Conservation (phyloP, 257 asterid genomes). For the Parsonsia alboflavescens region DNA sequence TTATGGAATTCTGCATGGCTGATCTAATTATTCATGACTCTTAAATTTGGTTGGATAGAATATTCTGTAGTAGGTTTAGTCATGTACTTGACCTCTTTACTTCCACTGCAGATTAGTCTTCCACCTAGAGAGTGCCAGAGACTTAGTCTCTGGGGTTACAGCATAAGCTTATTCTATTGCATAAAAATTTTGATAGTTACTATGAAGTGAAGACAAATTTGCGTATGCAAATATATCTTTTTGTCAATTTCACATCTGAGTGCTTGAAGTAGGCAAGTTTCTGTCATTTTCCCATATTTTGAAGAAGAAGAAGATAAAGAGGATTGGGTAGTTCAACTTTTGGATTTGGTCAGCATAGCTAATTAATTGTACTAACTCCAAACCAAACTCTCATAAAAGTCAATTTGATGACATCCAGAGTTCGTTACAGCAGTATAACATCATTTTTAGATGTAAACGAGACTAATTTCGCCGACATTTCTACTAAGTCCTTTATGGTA, state of each 20-base stretch:
- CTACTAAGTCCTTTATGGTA: not conserved
- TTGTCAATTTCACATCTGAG: too few relatives aligned
- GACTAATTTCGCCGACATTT: too few relatives aligned
- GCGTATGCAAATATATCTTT: too few relatives aligned
- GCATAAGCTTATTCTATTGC: not conserved
- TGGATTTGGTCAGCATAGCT: not conserved
- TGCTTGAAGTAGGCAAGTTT: not conserved
- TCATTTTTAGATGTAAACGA: constrained; percentile 11
- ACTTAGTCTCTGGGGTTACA: not conserved
- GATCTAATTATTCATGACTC: not conserved
- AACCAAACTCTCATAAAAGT: not conserved
- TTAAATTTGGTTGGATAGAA: not conserved
- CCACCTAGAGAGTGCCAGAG: not conserved
- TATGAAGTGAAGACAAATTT: too few relatives aligned
- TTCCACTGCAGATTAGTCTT: not conserved
- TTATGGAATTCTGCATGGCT: not conserved
- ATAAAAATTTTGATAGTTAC: too few relatives aligned
- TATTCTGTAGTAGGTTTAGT: not conserved
- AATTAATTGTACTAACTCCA: not conserved
- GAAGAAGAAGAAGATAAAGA: not conserved
- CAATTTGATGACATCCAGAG: not conserved
- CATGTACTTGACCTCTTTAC: not conserved
- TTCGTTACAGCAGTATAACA: not conserved
- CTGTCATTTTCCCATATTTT: not conserved
- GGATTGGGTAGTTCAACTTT: not conserved